phyloP scores from a whole-genome alignment of 108 stramenopile species.

The Nitzschia sp. region DNA sequence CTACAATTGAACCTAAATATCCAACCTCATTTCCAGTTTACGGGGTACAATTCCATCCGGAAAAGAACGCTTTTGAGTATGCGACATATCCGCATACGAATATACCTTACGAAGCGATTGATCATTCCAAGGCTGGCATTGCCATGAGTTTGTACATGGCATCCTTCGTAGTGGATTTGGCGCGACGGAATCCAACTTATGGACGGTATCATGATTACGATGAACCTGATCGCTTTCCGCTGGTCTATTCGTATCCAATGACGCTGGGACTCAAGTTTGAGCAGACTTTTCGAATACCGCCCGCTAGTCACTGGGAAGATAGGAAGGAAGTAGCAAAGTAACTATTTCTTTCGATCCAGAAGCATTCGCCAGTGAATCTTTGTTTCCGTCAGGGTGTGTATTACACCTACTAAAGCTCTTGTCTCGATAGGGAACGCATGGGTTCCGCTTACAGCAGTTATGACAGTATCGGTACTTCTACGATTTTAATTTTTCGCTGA shows the following conservation, averaged over 20 bases:
- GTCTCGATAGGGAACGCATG: too few relatives aligned
- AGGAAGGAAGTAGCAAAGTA: neutral
- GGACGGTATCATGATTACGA: constrained; percentile 16
- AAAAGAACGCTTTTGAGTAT: constrained; percentile 84
- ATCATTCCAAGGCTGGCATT: constrained; percentile 64
- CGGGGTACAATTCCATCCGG: constrained; percentile 81
- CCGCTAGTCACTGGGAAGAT: constrained; percentile 12
- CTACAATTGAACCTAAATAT: constrained; percentile 62
- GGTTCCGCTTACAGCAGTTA: too few relatives aligned
- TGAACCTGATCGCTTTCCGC: constrained; percentile 28
- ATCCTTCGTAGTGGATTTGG: constrained; percentile 46
- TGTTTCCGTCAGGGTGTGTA: too few relatives aligned
- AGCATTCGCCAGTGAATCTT: too few relatives aligned
- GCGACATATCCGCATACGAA: constrained; percentile 38
- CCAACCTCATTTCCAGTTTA: constrained; percentile 42
- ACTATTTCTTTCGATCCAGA: too few relatives aligned
- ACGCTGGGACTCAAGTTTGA: constrained; percentile 36
- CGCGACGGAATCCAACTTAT: constrained; percentile 12
- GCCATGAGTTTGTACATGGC: constrained; percentile 42
- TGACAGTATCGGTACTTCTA: too few relatives aligned
- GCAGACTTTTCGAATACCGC: constrained; percentile 47
- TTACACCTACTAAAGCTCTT: too few relatives aligned
- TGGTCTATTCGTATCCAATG: constrained; percentile 40
- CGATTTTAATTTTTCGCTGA: too few relatives aligned
- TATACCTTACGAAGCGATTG: constrained; percentile 67